Conservation (phyloP, 768 basidiomycete species). For the Hericium erinaceus region DNA sequence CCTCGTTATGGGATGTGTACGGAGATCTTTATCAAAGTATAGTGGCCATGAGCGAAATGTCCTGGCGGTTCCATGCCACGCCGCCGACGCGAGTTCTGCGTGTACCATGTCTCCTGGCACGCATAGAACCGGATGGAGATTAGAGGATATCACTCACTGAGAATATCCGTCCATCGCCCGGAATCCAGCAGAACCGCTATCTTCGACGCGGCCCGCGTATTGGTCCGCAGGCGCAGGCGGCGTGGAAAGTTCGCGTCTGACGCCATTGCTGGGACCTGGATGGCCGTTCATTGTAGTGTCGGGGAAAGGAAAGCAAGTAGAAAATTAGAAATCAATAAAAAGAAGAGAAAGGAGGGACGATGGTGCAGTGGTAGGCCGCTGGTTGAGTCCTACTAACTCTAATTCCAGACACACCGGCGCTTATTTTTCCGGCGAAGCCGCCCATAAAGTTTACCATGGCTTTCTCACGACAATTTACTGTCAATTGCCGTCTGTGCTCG, state of each 20-base stretch:
- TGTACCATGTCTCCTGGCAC: no score
- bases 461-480: no score
- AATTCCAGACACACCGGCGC: no score
- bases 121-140: no score
- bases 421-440: no score
- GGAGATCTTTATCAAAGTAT: neutral
- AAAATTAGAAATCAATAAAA: neutral
- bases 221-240: slow-evolving; percentile 8
- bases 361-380: no score
- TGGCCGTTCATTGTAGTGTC: slow-evolving; percentile 41
- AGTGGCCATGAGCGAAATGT: neutral
- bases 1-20: slow-evolving; percentile 23
- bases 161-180: neutral
- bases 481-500: no score
- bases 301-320: neutral
- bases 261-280: slow-evolving; percentile 40
- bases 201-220: slow-evolving; percentile 8
- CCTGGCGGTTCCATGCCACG: no score
- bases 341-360: neutral
- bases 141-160: neutral
- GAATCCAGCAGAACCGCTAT: neutral
- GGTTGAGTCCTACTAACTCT: no score
- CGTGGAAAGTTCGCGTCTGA: slow-evolving; percentile 7
- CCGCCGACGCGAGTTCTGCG: no score
- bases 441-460: no score